Evolutionary conservation across 2,329 filamentous ascomycete genomes (phyloP).

Genomic region (Penicillium concentricum): DNA sequence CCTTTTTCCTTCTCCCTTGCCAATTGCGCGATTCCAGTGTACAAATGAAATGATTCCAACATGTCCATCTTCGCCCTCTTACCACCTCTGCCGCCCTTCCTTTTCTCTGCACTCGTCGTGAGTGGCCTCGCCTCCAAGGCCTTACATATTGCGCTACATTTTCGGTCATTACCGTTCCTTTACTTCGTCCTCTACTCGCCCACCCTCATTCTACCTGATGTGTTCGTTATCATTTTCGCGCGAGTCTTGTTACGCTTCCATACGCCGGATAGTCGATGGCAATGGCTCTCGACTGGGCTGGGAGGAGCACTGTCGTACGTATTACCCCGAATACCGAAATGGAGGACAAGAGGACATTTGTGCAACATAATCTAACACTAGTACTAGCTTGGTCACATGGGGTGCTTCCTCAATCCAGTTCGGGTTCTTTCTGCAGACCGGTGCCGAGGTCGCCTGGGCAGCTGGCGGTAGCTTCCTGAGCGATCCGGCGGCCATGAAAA

Average conservation of each 20-base stretch:
- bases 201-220: slow-evolving; percentile 38
- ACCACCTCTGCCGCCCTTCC: slow-evolving; percentile 23
- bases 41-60: slow-evolving; percentile 23
- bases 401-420: slow-evolving; percentile 37
- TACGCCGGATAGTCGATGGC: slow-evolving; percentile 18
- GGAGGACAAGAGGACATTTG: not conserved
- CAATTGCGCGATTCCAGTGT: not conserved
- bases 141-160: slow-evolving; percentile 35
- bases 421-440: slow-evolving; percentile 42
- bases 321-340: not conserved
- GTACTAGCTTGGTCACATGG: slow-evolving; percentile 29
- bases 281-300: slow-evolving; percentile 25
- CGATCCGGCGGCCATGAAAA: slow-evolving; percentile 39
- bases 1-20: not conserved
- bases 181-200: slow-evolving; percentile 39
- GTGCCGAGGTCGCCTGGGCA: slow-evolving; percentile 41
- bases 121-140: slow-evolving; percentile 35
- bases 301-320: slow-evolving; percentile 34
- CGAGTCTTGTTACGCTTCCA: slow-evolving; percentile 30
- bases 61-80: slow-evolving; percentile 22
- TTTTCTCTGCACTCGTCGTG: slow-evolving; percentile 33
- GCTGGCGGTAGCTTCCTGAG: slow-evolving; percentile 35
- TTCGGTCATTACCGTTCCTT: slow-evolving; percentile 32
- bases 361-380: slow-evolving; percentile 1
- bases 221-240: slow-evolving; percentile 31